A percentile compares a stretch with the other conserved stretches of the same genome.
Evolutionary conservation across 306 rosid genomes (phyloP).

Genomic region (Elaeagnus macrophylla): DNA sequence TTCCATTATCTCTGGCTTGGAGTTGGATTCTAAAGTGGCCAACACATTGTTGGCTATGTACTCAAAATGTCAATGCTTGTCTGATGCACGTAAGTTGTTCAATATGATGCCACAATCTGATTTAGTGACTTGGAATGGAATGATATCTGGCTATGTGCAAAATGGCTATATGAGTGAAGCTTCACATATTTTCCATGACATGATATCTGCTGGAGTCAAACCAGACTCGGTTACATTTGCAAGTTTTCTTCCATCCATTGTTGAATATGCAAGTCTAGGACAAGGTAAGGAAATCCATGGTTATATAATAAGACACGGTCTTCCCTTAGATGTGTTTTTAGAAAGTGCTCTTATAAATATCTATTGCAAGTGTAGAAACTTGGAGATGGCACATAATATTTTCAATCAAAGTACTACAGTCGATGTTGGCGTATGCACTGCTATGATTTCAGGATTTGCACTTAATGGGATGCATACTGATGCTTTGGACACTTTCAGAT

Average conservation of each 20-base stretch:
- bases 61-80: slow-evolving; percentile 46
- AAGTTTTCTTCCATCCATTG: slow-evolving; percentile 60
- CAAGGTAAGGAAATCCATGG: slow-evolving; percentile 57
- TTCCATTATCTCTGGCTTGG: slow-evolving; percentile 36
- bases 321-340: slow-evolving; percentile 54
- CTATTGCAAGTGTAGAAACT: slow-evolving; percentile 50
- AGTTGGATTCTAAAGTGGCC: slow-evolving; percentile 45
- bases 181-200: slow-evolving; percentile 33
- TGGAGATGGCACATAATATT: slow-evolving; percentile 41
- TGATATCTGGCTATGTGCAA: slow-evolving; percentile 62
- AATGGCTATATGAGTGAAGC: slow-evolving; percentile 54
- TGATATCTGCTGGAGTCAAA: slow-evolving; percentile 48
- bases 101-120: slow-evolving; percentile 41
- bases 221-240: slow-evolving; percentile 62
- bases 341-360: slow-evolving; percentile 61
- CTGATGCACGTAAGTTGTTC: slow-evolving; percentile 42
- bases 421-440: slow-evolving; percentile 60
- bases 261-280: slow-evolving; percentile 36
- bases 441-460: slow-evolving; percentile 67
- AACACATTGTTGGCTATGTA: slow-evolving; percentile 58
- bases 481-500: slow-evolving; percentile 50
- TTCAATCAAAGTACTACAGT: slow-evolving; percentile 34
- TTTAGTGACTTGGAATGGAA: slow-evolving; percentile 65
- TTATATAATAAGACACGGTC: slow-evolving; percentile 42
- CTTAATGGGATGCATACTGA: slow-evolving; percentile 47